Evolutionary conservation across 805 yeast species (phyloP), one percentile per base, ranked within the genome.

Genomic region (Saturnispora dispora): DNA sequence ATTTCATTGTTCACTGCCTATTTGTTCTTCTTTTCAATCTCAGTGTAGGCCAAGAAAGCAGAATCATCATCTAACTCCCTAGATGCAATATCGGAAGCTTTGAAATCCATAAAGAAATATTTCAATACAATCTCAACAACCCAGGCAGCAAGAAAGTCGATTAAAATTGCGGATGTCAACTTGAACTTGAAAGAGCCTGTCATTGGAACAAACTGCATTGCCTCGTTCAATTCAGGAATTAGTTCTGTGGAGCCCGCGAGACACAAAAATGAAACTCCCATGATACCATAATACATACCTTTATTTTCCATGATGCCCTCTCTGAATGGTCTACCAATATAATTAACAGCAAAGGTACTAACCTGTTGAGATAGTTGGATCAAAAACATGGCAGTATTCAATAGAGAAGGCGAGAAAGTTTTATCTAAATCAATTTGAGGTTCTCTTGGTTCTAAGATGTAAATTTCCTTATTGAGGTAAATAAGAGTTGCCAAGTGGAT

Each of bases 291-390:
- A 71, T 85, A 91, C 98, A 93, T 93, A 58, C 97, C 98, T 70
- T 83, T 86, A 71, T 93, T 93, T 67, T 85, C 96, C 50, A 74
- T 75, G 60, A 93, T 85, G 52, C 88, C 81, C 71, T 93, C 96
- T 67, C 95, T 84, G 74, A 93, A 93, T 51, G 99, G 99, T 59
- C 85, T 82, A 51, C 99, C 99, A 72, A 88, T 96, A 70, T 93
- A 93, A 71, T 93, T 93, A 53, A 93, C 96, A 20, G 96, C 96
- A 74, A 90, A 93, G 0, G 99, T 93, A 15, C 97, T 88, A 49
- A 93, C 95, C 69, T 93, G 96, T 73, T 93, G 98, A 18, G 96
- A 91, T 62, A 93, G 77, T 69, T 90, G 97, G 52, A 93, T 78
- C 66, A 93, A 76, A 71, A 90, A 93, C 75, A 93, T 90, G 62